Base-by-base conservation (phyloP, 2,329 filamentous ascomycete species). In the Corniculantispora saksenae region DNA sequence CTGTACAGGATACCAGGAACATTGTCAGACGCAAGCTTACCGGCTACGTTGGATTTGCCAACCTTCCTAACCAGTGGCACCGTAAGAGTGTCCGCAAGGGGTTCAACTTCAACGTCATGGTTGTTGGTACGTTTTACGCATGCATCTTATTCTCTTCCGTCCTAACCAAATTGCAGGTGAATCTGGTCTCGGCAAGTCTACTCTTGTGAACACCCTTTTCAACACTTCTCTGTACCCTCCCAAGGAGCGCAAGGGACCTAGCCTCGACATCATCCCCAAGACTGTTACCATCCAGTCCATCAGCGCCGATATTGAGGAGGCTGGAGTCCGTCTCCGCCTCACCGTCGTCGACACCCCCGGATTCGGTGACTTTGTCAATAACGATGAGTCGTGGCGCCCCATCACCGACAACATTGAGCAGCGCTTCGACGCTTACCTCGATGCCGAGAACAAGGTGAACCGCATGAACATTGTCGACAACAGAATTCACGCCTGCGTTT, bases 51-150 rank as follows among this genome's bases (percentile, higher is more conserved):
- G 95, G 95, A 71, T 99, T 99, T 77, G 95, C 95, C 80, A 99
- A 99, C 80, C 83, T 99, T 77, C 95, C 95, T 70, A 99, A 99
- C 84, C 95, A 99, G 83, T 99, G 95, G 95, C 95, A 99, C 86
- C 94, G 95, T 81, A 99, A 99, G 91, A 97, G 94, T 88, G 95
- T 99, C 75, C 93, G 95, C 78, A 99, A 99, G 83, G 95, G 95
- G 68, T 99, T 99, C 88, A 99, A 98, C 88, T 99, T 99, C 87
- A 99, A 99, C 79, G 95, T 99, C 72, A 99, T 99, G 95, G 95
- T 99, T 81, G 95, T 99, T 82, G 95, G 95, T 98, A 86, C 77
- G 94, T 63, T 63, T 48, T 40, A 6, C 56, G 12, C 67, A 47
- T 5, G 13, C 10, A 1, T 19, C 43, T 29, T n/a, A 50, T 45